These are phyloP conservation scores for Penicillium sp. DNA, from an alignment of 2,329 filamentous ascomycete genomes.

Conservation along the genomic window DNA sequence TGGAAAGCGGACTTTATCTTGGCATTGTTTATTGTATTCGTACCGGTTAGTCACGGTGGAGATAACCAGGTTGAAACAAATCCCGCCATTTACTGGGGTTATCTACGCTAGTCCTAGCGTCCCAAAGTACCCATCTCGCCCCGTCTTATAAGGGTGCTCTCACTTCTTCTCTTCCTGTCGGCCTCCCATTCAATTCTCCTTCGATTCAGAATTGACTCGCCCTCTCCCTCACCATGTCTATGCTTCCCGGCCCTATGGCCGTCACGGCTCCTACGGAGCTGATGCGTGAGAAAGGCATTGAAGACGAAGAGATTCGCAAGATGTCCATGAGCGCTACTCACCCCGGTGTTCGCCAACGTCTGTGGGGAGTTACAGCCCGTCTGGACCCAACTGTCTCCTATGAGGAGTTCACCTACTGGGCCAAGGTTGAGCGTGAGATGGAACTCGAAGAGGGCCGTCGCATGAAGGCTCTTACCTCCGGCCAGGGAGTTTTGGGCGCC, in stretches of 20 bases:
- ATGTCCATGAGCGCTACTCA: not conserved
- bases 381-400: conserved; percentile 25
- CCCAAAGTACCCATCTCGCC: not conserved
- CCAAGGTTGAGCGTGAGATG: conserved; percentile 20
- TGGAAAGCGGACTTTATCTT: not conserved
- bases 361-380: conserved; percentile 26
- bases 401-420: conserved; percentile 23
- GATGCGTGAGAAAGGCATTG: not conserved
- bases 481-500: conserved; percentile 10
- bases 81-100: not conserved
- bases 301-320: not conserved
- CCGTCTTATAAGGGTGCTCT: not conserved
- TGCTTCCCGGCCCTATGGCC: conserved; percentile 5
- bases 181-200: too few species aligned
- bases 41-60: not conserved
- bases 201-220: not conserved
- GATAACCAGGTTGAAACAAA: not conserved
- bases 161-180: not conserved
- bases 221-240: not conserved
- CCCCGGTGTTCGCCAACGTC: conserved; percentile 13
- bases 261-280: conserved; percentile 6
- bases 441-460: conserved; percentile 21
- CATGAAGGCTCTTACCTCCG: conserved; percentile 12
- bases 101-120: not conserved
- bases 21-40: not conserved